Conservation (phyloP, 208 protist species). For the Trypanosoma theileri region DNA sequence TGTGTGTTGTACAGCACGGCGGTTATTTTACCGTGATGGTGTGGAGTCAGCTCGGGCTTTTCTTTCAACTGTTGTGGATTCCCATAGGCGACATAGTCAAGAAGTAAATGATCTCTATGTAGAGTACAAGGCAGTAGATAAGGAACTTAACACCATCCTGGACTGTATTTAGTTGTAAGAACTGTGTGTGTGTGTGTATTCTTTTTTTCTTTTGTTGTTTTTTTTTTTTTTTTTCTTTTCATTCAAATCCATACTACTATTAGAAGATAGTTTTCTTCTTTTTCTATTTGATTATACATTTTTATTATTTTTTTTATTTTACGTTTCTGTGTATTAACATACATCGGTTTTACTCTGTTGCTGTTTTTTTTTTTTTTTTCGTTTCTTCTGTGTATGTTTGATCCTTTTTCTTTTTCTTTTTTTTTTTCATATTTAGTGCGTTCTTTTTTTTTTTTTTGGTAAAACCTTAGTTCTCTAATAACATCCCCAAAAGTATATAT, state of each 20-base stretch:
- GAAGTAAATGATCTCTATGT: slow-evolving; percentile 24
- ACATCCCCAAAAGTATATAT: no score
- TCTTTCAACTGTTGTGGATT: slow-evolving; percentile 19
- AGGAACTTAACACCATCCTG: slow-evolving; percentile 10
- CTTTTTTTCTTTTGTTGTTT: slow-evolving; percentile 14
- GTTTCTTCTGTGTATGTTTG: no score
- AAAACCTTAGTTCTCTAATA: background rate
- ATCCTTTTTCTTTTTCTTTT: no score
- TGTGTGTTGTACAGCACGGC: slow-evolving; percentile 18
- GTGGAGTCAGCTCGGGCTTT: slow-evolving; percentile 20
- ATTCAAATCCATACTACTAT: background rate
- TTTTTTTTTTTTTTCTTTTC: background rate
- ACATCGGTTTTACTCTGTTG: background rate
- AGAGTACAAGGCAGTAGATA: slow-evolving; percentile 28
- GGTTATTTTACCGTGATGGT: slow-evolving; percentile 27
- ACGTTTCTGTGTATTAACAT: background rate
- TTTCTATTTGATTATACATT: slow-evolving; percentile 13
- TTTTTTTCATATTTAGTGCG: background rate
- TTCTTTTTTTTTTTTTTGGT: slow-evolving; percentile 1
- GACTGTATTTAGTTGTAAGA: slow-evolving; percentile 10
- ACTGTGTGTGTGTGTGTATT: background rate
- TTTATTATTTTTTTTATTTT: slow-evolving; percentile 2
- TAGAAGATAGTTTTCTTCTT: background rate
- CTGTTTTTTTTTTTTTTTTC: background rate
- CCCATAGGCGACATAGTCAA: slow-evolving; percentile 6